A percentile compares a stretch with the other conserved stretches of the same genome.
Evolutionary conservation across 768 basidiomycete genomes (phyloP).

Genomic region (Sistotremastrum niveocremeum): DNA sequence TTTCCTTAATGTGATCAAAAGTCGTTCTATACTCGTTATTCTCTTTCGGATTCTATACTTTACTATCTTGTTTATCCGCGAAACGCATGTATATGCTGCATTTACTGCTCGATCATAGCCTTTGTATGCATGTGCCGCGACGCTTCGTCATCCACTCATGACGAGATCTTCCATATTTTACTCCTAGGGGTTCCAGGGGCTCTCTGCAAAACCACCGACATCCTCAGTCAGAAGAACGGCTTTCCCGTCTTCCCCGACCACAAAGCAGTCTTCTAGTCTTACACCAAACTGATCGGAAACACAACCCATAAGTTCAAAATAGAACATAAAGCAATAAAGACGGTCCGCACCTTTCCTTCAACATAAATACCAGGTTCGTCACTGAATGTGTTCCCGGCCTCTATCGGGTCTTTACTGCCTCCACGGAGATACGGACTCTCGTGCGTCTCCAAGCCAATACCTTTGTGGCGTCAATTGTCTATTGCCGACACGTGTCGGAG

Average conservation of each 20-base stretch:
- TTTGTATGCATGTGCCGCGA: no score
- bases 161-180: no score
- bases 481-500: background rate
- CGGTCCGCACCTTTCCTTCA: conserved; percentile 38
- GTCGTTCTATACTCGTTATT: no score
- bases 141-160: no score
- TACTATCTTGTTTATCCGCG: no score
- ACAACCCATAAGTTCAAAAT: conserved; percentile 4
- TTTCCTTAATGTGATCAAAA: no score
- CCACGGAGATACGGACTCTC: conserved; percentile 71
- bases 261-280: conserved; percentile 76
- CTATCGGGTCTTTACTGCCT: conserved; percentile 43
- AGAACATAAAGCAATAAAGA: background rate
- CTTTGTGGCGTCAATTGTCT: conserved; percentile 22
- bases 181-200: conserved; percentile 20
- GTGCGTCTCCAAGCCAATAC: conserved; percentile 76
- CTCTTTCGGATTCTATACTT: no score
- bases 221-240: conserved; percentile 48
- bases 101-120: no score
- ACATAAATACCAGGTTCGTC: conserved; percentile 74
- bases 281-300: conserved; percentile 45
- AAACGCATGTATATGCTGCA: no score
- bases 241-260: conserved; percentile 36
- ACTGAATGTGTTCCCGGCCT: conserved; percentile 62
- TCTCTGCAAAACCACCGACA: conserved; percentile 43